A percentile compares a stretch with the other conserved stretches of the same genome.
phyloP scores from a whole-genome alignment of 495 filamentous ascomycete genomes.

The Aspergillus indologenus region DNA sequence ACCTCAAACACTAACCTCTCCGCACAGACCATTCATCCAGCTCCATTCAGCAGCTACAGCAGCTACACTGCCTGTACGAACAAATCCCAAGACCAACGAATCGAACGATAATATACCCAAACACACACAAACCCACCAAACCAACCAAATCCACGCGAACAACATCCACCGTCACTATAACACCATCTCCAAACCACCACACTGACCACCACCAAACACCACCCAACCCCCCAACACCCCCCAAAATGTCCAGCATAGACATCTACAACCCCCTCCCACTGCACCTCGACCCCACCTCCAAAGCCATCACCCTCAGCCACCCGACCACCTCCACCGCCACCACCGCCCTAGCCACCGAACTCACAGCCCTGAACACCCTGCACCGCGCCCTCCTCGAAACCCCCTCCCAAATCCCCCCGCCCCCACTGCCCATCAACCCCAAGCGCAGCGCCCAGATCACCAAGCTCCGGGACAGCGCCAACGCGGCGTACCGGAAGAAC shows the following conservation, averaged over 20 bases:
- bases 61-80: no score
- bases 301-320: slow-evolving; percentile 66
- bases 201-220: slow-evolving; percentile 4
- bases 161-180: not conserved
- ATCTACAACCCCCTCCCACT: slow-evolving; percentile 83
- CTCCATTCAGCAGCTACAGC: not conserved
- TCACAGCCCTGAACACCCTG: slow-evolving; percentile 66
- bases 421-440: slow-evolving; percentile 77
- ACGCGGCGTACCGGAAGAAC: slow-evolving; percentile 74
- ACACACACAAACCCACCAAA: not conserved
- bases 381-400: slow-evolving; percentile 63
- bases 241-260: slow-evolving; percentile 50
- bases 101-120: no score
- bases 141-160: not conserved
- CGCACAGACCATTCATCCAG: slow-evolving; percentile 1
- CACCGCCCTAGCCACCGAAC: slow-evolving; percentile 58
- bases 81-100: no score
- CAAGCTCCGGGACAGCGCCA: slow-evolving; percentile 88
- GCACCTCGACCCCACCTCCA: slow-evolving; percentile 69
- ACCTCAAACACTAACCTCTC: not conserved
- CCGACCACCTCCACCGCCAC: slow-evolving; percentile 28
- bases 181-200: not conserved
- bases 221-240: slow-evolving; percentile 6
- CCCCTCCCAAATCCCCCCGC: slow-evolving; percentile 62
- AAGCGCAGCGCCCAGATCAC: slow-evolving; percentile 80